Evolutionary conservation across 805 yeast genomes (phyloP).

Genomic region (Cyberlindnera euphorbiiphila): DNA sequence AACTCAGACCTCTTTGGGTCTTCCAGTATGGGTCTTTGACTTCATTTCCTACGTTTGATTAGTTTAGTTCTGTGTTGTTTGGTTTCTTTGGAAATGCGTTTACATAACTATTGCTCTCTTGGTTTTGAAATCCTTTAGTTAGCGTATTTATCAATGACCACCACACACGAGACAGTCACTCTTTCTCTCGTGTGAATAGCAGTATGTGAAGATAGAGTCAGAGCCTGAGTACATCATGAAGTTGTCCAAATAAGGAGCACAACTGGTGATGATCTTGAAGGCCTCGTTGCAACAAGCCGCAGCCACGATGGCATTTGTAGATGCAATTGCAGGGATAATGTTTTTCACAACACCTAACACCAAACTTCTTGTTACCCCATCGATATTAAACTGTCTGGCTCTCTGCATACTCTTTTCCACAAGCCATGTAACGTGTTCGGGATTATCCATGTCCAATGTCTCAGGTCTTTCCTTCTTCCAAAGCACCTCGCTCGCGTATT

Average conservation of each 20-base stretch:
- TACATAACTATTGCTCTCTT: too few relatives aligned
- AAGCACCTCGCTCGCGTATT: constrained; percentile 75
- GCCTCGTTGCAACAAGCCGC: constrained; percentile 86
- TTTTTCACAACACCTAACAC: constrained; percentile 87
- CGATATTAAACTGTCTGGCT: constrained; percentile 61
- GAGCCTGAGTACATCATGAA: constrained; percentile 88
- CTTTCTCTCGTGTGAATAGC: constrained; percentile 59
- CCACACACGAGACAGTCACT: constrained; percentile 80
- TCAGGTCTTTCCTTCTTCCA: constrained; percentile 56
- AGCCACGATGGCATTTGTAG: constrained; percentile 90
- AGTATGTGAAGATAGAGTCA: constrained; percentile 69
- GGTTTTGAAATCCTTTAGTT: too few relatives aligned
- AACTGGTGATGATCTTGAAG: constrained; percentile 69
- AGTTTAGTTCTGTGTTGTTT: background rate
- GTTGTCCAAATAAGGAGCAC: constrained; percentile 64
- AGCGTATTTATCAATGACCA: too few relatives aligned
- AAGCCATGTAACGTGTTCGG: constrained; percentile 63
- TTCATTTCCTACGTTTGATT: background rate
- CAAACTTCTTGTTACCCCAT: constrained; percentile 64
- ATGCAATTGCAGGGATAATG: constrained; percentile 91
- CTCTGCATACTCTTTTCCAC: constrained; percentile 50
- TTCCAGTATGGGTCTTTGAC: constrained; percentile 2
- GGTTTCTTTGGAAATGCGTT: too few relatives aligned
- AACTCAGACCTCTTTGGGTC: constrained; percentile 4
- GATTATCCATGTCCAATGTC: constrained; percentile 64